Conservation (phyloP, 2,329 filamentous ascomycete genomes). For the Diplodia seriata region DNA sequence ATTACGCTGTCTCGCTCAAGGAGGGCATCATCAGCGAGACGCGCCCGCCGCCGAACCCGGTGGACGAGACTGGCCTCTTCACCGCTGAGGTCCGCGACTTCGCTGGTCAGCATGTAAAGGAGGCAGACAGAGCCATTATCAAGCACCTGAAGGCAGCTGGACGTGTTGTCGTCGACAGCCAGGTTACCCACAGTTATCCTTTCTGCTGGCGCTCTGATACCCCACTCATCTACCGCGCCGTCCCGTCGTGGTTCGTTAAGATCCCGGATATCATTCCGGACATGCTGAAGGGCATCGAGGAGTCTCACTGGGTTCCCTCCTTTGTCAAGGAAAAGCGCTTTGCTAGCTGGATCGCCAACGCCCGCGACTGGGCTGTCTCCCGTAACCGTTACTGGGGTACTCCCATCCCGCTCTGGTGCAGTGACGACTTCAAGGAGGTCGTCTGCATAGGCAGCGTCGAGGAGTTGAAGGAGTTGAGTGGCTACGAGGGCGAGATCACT, state of each 20-base stretch:
- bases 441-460: slow-evolving; percentile 85
- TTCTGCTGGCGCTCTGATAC: slow-evolving; percentile 97
- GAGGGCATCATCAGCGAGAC: slow-evolving; percentile 78
- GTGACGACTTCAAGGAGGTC: slow-evolving; percentile 84
- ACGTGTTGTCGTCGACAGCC: slow-evolving; percentile 81
- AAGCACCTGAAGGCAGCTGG: slow-evolving; percentile 81
- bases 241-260: slow-evolving; percentile 94
- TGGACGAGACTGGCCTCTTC: slow-evolving; percentile 84
- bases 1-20: slow-evolving; percentile 83
- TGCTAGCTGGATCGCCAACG: slow-evolving; percentile 87
- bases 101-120: slow-evolving; percentile 86
- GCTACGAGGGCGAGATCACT: slow-evolving; percentile 80
- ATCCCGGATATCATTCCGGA: slow-evolving; percentile 82
- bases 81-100: slow-evolving; percentile 80
- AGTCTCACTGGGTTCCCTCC: slow-evolving; percentile 88
- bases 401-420: slow-evolving; percentile 89
- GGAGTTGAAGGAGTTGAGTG: slow-evolving; percentile 84
- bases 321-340: slow-evolving; percentile 93
- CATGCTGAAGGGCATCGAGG: slow-evolving; percentile 89
- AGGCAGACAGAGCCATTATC: slow-evolving; percentile 90
- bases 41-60: slow-evolving; percentile 84
- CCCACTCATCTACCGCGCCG: slow-evolving; percentile 88
- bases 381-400: slow-evolving; percentile 96
- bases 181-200: slow-evolving; percentile 89
- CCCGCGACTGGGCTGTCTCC: slow-evolving; percentile 94